These are phyloP conservation scores for Domatiomyces catenatus DNA, from an alignment of 2,329 filamentous ascomycete genomes.

Conservation along the genomic window DNA sequence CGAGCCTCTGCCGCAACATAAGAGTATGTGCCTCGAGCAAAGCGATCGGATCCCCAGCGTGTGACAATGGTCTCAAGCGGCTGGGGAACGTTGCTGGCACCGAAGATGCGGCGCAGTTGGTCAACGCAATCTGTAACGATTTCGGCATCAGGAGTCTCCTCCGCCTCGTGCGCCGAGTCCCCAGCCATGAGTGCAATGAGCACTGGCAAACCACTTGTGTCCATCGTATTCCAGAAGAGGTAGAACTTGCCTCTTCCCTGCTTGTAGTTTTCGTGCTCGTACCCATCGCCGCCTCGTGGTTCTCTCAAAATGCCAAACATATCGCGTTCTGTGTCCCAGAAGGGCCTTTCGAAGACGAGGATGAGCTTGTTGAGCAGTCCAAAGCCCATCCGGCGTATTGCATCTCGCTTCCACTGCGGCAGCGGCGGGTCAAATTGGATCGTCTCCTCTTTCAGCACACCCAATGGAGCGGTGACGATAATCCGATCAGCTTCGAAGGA, in stretches of 20 bases:
- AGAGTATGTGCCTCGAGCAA: slow-evolving; percentile 89
- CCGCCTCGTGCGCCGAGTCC: slow-evolving; percentile 78
- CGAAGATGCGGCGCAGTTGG: slow-evolving; percentile 63
- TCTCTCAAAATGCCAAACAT: slow-evolving; percentile 86
- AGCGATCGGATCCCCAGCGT: slow-evolving; percentile 78
- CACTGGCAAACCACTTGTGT: slow-evolving; percentile 74
- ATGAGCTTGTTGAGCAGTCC: slow-evolving; percentile 92
- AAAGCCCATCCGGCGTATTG: slow-evolving; percentile 74
- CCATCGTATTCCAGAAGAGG: slow-evolving; percentile 91
- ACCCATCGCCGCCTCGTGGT: slow-evolving; percentile 49
- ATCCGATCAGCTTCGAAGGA: slow-evolving; percentile 71
- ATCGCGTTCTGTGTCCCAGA: slow-evolving; percentile 80
- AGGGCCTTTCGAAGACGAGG: slow-evolving; percentile 71
- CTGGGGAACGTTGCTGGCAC: slow-evolving; percentile 46
- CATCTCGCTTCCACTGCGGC: slow-evolving; percentile 70
- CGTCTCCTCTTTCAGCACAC: slow-evolving; percentile 70
- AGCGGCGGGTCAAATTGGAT: slow-evolving; percentile 80
- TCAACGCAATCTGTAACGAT: slow-evolving; percentile 68
- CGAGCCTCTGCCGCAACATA: slow-evolving; percentile 73
- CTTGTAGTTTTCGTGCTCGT: slow-evolving; percentile 65
- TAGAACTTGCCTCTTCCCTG: slow-evolving; percentile 79
- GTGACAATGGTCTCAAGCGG: slow-evolving; percentile 81
- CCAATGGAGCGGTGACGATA: slow-evolving; percentile 79
- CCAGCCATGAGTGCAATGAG: slow-evolving; percentile 91
- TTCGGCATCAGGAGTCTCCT: slow-evolving; percentile 56